Base-by-base conservation (phyloP, 2,329 filamentous ascomycete species). In the Arthroderma sp. region DNA sequence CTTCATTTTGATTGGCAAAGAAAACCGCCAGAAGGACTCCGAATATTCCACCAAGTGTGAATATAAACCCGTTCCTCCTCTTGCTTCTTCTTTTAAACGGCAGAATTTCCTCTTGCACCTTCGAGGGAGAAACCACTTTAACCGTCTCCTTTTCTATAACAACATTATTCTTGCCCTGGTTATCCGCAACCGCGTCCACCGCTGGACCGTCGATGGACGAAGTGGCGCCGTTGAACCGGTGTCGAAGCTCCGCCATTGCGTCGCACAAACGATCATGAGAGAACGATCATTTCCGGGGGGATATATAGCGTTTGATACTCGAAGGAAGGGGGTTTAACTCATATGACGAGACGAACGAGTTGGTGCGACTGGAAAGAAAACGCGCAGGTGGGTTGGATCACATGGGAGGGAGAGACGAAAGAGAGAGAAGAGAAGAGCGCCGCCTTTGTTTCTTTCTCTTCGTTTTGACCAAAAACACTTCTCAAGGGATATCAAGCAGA, bases 21-120 rank as follows among this genome's bases (percentile, higher is more conserved):
- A 94, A 87, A 29, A 87, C 82, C 1, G 91, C 91, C 2, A 82
- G 73, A n/a, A 94, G 68, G 45, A 98, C 75, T 8, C 91, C 91
- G 55, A 91, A 89, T n/a, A 98, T 58, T 36, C 87, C 86, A 30
- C 91, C 91, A 15, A 98, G 71, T 6, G 82, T 68, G 64, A 98
- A 96, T 29, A 95, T 83, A 57, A 93, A 78, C 2, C 81, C 80
- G 63, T 78, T 84, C 50, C 81, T 78, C 54, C 85, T 77, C 66
- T 89, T 93, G 51, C 76, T 75, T 42, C 59, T 55, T 37, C 62
- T 63, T 39, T 60, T 63, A 52, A 40, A n/a, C 30, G 42, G 31
- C 41, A 44, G 38, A 7, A 22, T 37, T 29, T 42, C 7, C 7
- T 42, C 30, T 22, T 22, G 15, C 15, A 22, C 15, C 15, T 22